Percentiles rank a stretch among this genome's conserved stretches.
Evolutionary conservation across 2,329 filamentous ascomycete species (phyloP).

Genomic region (Chalaropsis thielavioides): DNA sequence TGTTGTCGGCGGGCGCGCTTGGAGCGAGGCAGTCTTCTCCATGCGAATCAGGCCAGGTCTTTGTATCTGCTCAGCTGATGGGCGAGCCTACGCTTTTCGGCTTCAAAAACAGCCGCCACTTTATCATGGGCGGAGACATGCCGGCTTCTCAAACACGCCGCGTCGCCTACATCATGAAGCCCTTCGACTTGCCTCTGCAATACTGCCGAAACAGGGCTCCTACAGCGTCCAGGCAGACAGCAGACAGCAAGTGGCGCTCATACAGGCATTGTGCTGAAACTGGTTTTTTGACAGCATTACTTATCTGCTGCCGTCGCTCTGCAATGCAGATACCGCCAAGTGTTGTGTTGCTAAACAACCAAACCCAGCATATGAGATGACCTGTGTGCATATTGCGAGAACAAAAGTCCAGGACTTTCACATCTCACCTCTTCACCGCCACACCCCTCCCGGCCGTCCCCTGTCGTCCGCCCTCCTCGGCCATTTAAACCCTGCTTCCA

Average conservation of each 20-base stretch:
- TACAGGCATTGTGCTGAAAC: not conserved
- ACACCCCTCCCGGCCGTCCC: not conserved
- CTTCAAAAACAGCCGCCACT: not conserved
- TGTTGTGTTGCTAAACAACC: not conserved
- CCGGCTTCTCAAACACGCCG: slow-evolving; percentile 1
- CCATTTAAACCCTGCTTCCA: not conserved
- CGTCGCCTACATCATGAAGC: not conserved
- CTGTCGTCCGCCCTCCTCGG: not conserved
- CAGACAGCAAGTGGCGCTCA: not conserved
- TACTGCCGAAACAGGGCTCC: not conserved
- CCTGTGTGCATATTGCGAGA: not conserved
- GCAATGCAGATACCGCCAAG: not conserved
- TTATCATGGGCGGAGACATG: not conserved
- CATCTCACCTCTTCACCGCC: not conserved
- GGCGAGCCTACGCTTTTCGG: not conserved
- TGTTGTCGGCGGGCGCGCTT: not conserved
- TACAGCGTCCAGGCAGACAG: not conserved
- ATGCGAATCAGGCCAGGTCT: not conserved
- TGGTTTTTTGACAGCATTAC: not conserved
- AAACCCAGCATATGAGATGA: not conserved
- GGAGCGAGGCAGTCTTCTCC: not conserved
- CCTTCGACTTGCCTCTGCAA: not conserved
- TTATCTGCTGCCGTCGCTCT: not conserved
- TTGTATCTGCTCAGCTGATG: not conserved
- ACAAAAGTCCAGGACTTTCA: not conserved